Evolutionary conservation across 176 grass and related monocot genomes (phyloP).

Genomic region (Saccharum officinarum): DNA sequence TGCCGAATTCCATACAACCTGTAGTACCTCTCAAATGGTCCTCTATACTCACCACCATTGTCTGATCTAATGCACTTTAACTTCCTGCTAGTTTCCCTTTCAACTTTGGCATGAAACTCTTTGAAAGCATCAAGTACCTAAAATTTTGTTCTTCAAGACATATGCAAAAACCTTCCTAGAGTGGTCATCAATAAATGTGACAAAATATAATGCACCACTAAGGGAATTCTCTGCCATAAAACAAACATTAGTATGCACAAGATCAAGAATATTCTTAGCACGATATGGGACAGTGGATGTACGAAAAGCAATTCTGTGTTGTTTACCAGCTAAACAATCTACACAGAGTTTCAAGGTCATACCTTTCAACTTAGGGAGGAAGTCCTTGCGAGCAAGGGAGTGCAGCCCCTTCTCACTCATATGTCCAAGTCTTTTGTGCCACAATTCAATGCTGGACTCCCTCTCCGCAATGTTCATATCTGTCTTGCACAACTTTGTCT

Average conservation of each 20-base stretch:
- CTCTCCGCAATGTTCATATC: too few species aligned
- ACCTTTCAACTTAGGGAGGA: neutral
- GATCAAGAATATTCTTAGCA: conserved; percentile 14
- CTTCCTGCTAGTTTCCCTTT: neutral
- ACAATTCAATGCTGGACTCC: neutral
- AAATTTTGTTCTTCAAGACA: conserved; percentile 14
- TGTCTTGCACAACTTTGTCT: neutral
- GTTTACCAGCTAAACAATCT: neutral
- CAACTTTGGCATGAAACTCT: conserved; percentile 7
- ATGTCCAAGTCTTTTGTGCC: too few species aligned
- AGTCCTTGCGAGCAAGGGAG: neutral
- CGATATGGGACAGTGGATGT: neutral
- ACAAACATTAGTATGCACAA: conserved; percentile 29
- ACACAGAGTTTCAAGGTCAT: neutral
- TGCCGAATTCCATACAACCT: neutral
- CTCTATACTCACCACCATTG: neutral
- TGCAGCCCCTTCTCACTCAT: neutral
- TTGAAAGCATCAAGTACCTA: conserved; percentile 16
- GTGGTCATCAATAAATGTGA: neutral
- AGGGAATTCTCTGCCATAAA: neutral
- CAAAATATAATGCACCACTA: neutral
- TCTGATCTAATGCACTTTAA: conserved; percentile 5
- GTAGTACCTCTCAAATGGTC: neutral
- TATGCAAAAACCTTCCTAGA: neutral
- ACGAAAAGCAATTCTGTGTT: conserved; percentile 27